Evolutionary conservation across 352 stramenopile genomes (phyloP).

Genomic region (Globisporangium cederbergense): DNA sequence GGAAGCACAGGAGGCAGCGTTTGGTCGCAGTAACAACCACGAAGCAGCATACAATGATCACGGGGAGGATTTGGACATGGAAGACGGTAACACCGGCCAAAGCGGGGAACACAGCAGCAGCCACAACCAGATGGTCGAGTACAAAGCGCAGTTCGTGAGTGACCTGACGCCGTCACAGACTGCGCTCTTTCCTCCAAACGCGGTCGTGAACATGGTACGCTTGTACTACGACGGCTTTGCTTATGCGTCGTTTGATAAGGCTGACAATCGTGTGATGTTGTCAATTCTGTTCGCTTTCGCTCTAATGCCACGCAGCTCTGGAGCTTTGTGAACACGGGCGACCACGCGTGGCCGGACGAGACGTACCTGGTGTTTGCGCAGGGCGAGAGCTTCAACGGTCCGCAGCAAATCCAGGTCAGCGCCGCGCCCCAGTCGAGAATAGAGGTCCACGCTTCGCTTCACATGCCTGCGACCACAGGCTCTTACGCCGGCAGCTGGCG

Average conservation of each 20-base stretch:
- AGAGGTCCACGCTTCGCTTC: slow-evolving; percentile 56
- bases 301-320: slow-evolving; percentile 37
- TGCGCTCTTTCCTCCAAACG: slow-evolving; percentile 46
- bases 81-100: slow-evolving; percentile 25
- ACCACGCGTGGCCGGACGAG: slow-evolving; percentile 46
- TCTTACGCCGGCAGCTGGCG: slow-evolving; percentile 77
- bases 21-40: neutral
- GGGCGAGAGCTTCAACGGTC: slow-evolving; percentile 57
- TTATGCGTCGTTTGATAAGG: neutral
- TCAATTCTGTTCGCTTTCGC: neutral
- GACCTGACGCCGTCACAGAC: slow-evolving; percentile 61
- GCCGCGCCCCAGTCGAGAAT: slow-evolving; percentile 43
- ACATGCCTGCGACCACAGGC: slow-evolving; percentile 50
- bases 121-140: slow-evolving; percentile 23
- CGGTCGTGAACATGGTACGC: slow-evolving; percentile 57
- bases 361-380: slow-evolving; percentile 67
- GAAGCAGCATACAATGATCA: slow-evolving; percentile 11
- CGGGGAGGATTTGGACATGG: slow-evolving; percentile 57
- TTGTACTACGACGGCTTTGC: neutral
- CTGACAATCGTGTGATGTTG: neutral
- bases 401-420: slow-evolving; percentile 48
- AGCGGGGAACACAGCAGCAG: neutral
- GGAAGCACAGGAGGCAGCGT: slow-evolving; percentile 29
- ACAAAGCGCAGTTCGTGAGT: slow-evolving; percentile 58
- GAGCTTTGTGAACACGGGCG: slow-evolving; percentile 73